These are phyloP conservation scores for Solanum hybrid DNA, from an alignment of 305 asterid species.

Conservation along the genomic window DNA sequence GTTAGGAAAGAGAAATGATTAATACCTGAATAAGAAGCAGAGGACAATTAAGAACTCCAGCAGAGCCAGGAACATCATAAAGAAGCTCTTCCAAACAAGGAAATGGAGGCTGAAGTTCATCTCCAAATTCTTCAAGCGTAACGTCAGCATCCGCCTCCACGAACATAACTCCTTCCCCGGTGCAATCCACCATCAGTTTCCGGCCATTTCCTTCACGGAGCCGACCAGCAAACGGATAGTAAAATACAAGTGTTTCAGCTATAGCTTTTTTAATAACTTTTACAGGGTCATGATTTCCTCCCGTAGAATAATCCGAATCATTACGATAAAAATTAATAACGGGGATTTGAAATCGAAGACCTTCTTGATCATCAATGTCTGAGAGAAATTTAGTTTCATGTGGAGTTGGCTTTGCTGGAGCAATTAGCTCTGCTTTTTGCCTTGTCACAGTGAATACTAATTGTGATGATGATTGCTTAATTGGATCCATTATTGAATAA, in stretches of 20 bases:
- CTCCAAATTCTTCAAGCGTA: slow-evolving; percentile 13
- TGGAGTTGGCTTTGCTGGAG: slow-evolving; percentile 64
- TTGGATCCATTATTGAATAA: not conserved
- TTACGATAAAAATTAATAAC: slow-evolving; percentile 47
- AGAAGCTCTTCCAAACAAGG: slow-evolving; percentile 13
- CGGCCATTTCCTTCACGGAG: slow-evolving; percentile 10
- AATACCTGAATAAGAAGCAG: slow-evolving; percentile 18
- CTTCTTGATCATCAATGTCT: slow-evolving; percentile 72
- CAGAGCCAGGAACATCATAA: slow-evolving; percentile 22
- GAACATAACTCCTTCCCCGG: slow-evolving; percentile 17
- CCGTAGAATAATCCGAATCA: slow-evolving; percentile 1
- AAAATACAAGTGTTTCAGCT: slow-evolving; percentile 14
- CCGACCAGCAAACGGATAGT: slow-evolving; percentile 23
- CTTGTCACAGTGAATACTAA: slow-evolving; percentile 48
- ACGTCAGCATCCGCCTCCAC: slow-evolving; percentile 26
- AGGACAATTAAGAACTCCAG: slow-evolving; percentile 9
- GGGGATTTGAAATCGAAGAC: slow-evolving; percentile 69
- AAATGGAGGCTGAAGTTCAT: slow-evolving; percentile 16
- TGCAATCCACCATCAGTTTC: slow-evolving; percentile 27
- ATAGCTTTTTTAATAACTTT: slow-evolving; percentile 14
- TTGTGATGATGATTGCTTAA: not conserved
- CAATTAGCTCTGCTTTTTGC: slow-evolving; percentile 39
- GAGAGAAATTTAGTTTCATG: slow-evolving; percentile 47
- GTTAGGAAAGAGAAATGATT: too few relatives aligned
- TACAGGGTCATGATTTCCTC: slow-evolving; percentile 3